Evolutionary conservation across 768 basidiomycete species (phyloP).

Genomic region (Dioszegia aurantiaca): DNA sequence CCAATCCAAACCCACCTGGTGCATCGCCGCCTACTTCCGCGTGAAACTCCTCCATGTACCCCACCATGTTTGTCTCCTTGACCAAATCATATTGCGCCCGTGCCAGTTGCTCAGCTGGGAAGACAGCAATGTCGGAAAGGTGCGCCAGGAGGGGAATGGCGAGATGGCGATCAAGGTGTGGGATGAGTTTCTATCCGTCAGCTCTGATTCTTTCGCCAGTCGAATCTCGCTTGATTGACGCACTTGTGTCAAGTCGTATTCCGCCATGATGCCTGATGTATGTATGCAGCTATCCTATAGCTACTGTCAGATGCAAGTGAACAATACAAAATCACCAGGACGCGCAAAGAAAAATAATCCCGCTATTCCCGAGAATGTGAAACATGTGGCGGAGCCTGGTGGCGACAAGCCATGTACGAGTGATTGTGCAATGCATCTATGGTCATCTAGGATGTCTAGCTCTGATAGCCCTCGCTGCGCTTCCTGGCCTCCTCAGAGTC

Average conservation of each 20-base stretch:
- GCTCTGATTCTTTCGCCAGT: background rate
- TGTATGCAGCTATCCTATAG: background rate
- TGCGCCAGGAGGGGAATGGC: conserved; percentile 88
- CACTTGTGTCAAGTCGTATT: conserved; percentile 75
- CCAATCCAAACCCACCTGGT: background rate
- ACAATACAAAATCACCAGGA: background rate
- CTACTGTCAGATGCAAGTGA: background rate
- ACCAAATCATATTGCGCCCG: conserved; percentile 94
- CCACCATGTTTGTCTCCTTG: conserved; percentile 97
- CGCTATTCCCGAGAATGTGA: conserved; percentile 5
- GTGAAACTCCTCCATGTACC: conserved; percentile 80
- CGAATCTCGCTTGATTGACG: conserved; percentile 16
- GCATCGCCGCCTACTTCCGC: conserved; percentile 61
- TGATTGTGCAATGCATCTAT: conserved; percentile 1
- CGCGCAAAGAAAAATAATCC: conserved; percentile 6
- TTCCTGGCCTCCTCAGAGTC: conserved; percentile 67
- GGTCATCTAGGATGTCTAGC: conserved; percentile 34
- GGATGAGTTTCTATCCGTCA: conserved; percentile 69
- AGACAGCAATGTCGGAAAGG: conserved; percentile 64
- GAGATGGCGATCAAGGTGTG: conserved; percentile 91
- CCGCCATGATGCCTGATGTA: conserved; percentile 58
- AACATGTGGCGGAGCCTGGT: conserved; percentile 7
- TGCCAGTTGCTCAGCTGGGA: conserved; percentile 73
- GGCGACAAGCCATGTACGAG: background rate
- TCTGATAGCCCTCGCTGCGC: conserved; percentile 57